These are phyloP conservation scores for Tetratostichococcus sp. DNA, from an alignment of 139 green algal species.

Conservation along the genomic window DNA sequence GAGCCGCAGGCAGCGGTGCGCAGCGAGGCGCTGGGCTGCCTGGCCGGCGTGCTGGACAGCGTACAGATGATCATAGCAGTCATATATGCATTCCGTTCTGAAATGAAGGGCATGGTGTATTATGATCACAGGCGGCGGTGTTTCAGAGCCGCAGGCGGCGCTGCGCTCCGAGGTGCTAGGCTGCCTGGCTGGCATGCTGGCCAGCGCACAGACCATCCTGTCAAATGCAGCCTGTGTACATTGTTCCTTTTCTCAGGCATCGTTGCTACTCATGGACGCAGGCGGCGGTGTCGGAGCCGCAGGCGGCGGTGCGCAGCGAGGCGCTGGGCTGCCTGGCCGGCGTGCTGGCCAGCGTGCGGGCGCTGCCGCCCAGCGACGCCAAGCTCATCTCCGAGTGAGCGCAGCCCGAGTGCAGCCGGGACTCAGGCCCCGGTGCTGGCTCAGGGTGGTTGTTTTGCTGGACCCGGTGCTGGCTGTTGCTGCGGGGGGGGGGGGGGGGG, in stretches of 20 bases:
- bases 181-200: conserved; percentile 28
- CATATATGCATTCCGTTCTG: too few species aligned
- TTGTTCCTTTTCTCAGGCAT: neutral
- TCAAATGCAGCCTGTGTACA: too few species aligned
- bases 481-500: too few species aligned
- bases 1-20: conserved; percentile 32
- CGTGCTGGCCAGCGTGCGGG: conserved; percentile 34
- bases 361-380: conserved; percentile 50
- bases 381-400: conserved; percentile 75
- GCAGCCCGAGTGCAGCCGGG: too few species aligned
- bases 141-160: conserved; percentile 7
- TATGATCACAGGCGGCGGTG: too few species aligned
- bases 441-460: too few species aligned
- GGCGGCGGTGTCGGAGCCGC: neutral
- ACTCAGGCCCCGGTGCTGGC: too few species aligned
- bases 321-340: conserved; percentile 42
- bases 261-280: conserved; percentile 7
- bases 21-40: conserved; percentile 42
- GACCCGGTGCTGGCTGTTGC: too few species aligned
- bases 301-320: conserved; percentile 36
- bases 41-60: conserved; percentile 31
- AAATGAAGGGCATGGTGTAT: too few species aligned
- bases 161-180: conserved; percentile 54
- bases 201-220: conserved; percentile 30
- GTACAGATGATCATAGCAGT: conserved; percentile 39